phyloP scores from a whole-genome alignment of 768 basidiomycete species.

The Albatrellus ellisii region DNA sequence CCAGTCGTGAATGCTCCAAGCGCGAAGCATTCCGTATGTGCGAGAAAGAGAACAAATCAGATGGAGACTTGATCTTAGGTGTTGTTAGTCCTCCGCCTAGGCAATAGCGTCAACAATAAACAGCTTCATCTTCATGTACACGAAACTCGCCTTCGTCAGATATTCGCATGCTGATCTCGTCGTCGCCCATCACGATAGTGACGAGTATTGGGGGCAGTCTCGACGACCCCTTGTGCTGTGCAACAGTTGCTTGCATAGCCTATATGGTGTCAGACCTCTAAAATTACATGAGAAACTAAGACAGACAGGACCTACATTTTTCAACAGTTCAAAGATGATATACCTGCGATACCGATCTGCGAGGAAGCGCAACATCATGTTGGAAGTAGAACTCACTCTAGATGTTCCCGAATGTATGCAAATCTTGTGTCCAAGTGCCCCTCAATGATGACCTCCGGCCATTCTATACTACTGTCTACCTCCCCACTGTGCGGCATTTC shows the following conservation, averaged over 20 bases:
- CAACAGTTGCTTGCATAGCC: slow-evolving; percentile 61
- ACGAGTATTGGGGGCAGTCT: slow-evolving; percentile 50
- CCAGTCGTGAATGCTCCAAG: slow-evolving; percentile 51
- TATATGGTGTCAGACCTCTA: slow-evolving; percentile 17
- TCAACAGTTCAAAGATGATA: slow-evolving; percentile 80
- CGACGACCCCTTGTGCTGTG: slow-evolving; percentile 31
- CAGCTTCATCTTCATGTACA: neutral
- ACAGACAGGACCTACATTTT: slow-evolving; percentile 52
- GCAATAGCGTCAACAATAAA: slow-evolving; percentile 6
- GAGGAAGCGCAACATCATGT: neutral
- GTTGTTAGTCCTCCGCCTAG: slow-evolving; percentile 61
- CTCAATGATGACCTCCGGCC: slow-evolving; percentile 54
- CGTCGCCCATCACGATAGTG: slow-evolving; percentile 62
- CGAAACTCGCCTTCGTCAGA: slow-evolving; percentile 66
- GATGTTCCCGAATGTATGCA: slow-evolving; percentile 76
- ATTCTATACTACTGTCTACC: slow-evolving; percentile 23
- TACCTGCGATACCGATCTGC: slow-evolving; percentile 36
- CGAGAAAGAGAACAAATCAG: slow-evolving; percentile 84
- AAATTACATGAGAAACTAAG: neutral
- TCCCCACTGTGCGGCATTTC: slow-evolving; percentile 31
- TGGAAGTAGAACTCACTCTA: slow-evolving; percentile 46
- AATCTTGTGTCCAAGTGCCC: slow-evolving; percentile 28
- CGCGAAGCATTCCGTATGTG: slow-evolving; percentile 67
- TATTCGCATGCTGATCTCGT: slow-evolving; percentile 71
- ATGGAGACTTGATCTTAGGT: slow-evolving; percentile 41